Evolutionary conservation across 2,329 filamentous ascomycete species (phyloP), one percentile per base, ranked within the genome.

Genomic region (Xylaria sp.): DNA sequence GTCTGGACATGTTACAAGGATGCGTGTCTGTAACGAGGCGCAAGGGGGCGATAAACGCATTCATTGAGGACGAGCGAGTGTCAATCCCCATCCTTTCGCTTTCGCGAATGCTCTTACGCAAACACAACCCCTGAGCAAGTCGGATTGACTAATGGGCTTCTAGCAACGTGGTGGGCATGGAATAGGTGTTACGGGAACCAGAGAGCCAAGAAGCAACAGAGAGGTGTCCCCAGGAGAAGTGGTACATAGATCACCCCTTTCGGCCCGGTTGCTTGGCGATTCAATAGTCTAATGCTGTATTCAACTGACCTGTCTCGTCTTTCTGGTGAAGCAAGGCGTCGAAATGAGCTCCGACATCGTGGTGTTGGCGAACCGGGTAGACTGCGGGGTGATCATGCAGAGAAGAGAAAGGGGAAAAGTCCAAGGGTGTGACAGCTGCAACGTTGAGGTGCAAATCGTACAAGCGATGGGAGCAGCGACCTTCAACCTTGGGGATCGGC

Each of bases 241-340:
- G 39, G 50, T 58, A 59, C 48, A 24, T 24, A 8, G 14, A 48
- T 39, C 27, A 4, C 32, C n/a, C 6, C 14, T 24, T 42, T 53
- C 53, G 53, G 36, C 12, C 42, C 61, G 54, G 48, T 48, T 14
- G 3, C 14, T 32, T 53, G 36, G 1, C 19, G 3, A 9, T n/a
- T 53, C 42, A 63, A 48, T 39, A 24, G 12, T 39, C n/a, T 59
- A 27, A 61, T 21, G 12, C 17, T 54, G 17, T 27, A 53, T 42
- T 19, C n/a, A 3, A 21, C 42, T 54, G 50, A 47, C 24, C 21
- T 66, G 32, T 50, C 27, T 42, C 36, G 19, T 57, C 45, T 24
- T 36, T 51, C n/a, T 45, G 2, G 51, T 36, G 21, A 58, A 14
- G 17, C 30, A 47, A 12, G 21, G 50, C 27, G 19, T 62, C 14